Conservation (phyloP, 805 yeast species). For the Dipodascus albidus region DNA sequence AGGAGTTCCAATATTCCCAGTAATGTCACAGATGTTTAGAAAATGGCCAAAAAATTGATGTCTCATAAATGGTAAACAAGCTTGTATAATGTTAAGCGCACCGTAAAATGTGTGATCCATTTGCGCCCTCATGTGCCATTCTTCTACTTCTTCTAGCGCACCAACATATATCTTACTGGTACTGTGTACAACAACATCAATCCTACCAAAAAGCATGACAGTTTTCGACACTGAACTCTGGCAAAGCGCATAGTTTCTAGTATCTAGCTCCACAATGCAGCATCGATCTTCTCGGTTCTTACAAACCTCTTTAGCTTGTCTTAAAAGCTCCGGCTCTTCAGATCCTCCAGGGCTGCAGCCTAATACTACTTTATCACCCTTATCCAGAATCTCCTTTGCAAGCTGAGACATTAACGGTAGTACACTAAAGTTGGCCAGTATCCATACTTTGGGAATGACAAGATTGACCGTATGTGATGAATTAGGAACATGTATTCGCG, state of each 20-base stretch:
- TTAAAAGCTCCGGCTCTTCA: not conserved
- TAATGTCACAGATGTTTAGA: constrained; percentile 18
- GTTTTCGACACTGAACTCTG: constrained; percentile 12
- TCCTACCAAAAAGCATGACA: constrained; percentile 9
- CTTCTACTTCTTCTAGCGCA: constrained; percentile 12
- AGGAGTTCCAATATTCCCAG: constrained; percentile 22
- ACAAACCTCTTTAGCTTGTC: not conserved
- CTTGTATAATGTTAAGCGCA: constrained; percentile 15
- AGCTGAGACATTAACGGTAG: constrained; percentile 5
- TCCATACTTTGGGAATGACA: constrained; percentile 12
- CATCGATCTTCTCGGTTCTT: constrained; percentile 9
- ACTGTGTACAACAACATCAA: constrained; percentile 12
- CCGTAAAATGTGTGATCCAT: constrained; percentile 9
- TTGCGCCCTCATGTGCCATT: constrained; percentile 11
- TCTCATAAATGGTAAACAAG: constrained; percentile 19
- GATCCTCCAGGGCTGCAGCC: constrained; percentile 3
- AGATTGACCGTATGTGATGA: constrained; percentile 2
- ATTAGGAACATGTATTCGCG: not conserved
- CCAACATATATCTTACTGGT: constrained; percentile 10
- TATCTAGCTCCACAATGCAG: constrained; percentile 7
- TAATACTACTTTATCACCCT: constrained; percentile 13
- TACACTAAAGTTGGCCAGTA: constrained; percentile 7
- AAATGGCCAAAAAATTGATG: constrained; percentile 21
- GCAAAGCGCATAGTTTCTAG: constrained; percentile 4
- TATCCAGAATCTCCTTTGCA: constrained; percentile 11